Conservation (phyloP, 805 yeast species). For the Wickerhamiella kazuoi region DNA sequence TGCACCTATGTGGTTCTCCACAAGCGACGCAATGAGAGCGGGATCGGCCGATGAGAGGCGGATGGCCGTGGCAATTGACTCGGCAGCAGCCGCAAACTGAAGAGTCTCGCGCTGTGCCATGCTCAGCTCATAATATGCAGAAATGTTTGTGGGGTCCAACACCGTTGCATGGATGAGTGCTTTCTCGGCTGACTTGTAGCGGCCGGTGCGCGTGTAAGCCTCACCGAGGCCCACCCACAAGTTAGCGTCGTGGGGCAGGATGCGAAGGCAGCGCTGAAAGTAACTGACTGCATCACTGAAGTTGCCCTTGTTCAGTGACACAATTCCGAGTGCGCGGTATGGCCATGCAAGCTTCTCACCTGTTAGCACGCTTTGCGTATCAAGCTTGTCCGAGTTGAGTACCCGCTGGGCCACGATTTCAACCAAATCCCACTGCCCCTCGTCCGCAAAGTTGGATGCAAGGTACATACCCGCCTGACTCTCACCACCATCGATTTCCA, state of each 20-base stretch:
- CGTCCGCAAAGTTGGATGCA: constrained; percentile 47
- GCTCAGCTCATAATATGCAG: constrained; percentile 51
- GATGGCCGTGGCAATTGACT: constrained; percentile 1
- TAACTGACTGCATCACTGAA: constrained; percentile 69
- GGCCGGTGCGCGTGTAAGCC: constrained; percentile 70
- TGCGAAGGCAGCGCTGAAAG: constrained; percentile 71
- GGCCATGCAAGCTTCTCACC: constrained; percentile 44
- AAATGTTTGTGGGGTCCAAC: constrained; percentile 38
- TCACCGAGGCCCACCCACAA: constrained; percentile 98
- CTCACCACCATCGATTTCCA: constrained; percentile 69
- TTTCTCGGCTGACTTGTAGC: constrained; percentile 69
- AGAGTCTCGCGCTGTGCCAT: constrained; percentile 44
- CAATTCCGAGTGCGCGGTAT: constrained; percentile 67
- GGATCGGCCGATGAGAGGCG: constrained; percentile 21
- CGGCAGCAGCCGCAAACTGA: constrained; percentile 43
- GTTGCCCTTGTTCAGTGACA: constrained; percentile 50
- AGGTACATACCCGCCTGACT: constrained; percentile 54
- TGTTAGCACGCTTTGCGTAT: constrained; percentile 1
- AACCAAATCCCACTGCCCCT: constrained; percentile 70
- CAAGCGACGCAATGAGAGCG: constrained; percentile 38
- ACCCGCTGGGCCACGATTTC: constrained; percentile 53
- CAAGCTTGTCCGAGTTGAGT: constrained; percentile 36
- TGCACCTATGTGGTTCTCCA: constrained; percentile 21
- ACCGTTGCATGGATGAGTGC: constrained; percentile 54
- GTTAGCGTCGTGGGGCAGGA: constrained; percentile 45